A percentile compares a stretch with the other conserved stretches of the same genome.
phyloP scores from a whole-genome alignment of 2,329 filamentous ascomycete species.

The Cladosporium austrohemisphaericum region DNA sequence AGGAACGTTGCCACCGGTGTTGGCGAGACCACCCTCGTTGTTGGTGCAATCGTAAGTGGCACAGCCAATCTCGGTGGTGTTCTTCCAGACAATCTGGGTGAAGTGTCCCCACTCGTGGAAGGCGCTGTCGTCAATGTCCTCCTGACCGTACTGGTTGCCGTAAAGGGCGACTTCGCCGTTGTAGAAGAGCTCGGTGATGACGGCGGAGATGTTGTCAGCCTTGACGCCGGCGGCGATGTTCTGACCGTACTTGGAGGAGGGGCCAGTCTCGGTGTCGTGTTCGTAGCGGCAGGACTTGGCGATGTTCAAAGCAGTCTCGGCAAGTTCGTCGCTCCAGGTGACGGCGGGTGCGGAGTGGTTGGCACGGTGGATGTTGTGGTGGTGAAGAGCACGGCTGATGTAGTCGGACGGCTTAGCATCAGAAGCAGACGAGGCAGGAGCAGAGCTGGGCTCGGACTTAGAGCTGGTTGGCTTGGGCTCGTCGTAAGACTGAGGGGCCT shows the following conservation, averaged over 20 bases:
- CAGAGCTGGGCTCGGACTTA: constrained; percentile 7
- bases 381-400: constrained; percentile 52
- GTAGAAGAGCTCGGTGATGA: constrained; percentile 85
- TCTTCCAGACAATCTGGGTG: constrained; percentile 69
- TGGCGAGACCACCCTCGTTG: constrained; percentile 50
- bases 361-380: constrained; percentile 82
- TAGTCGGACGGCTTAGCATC: constrained; percentile 24
- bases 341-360: constrained; percentile 72
- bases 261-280: constrained; percentile 68
- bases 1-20: constrained; percentile 39
- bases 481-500: constrained; percentile 12
- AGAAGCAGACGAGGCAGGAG: constrained; percentile 14
- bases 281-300: constrained; percentile 67
- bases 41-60: constrained; percentile 52
- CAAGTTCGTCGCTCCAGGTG: constrained; percentile 63
- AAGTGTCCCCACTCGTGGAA: constrained; percentile 72
- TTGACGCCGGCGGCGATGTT: constrained; percentile 74
- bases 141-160: constrained; percentile 37
- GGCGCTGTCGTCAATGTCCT: constrained; percentile 56
- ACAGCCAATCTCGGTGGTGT: constrained; percentile 61
- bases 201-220: constrained; percentile 57
- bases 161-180: constrained; percentile 67
- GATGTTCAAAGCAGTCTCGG: constrained; percentile 58
- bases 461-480: constrained; percentile 11
- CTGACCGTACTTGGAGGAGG: constrained; percentile 64